phyloP scores from a whole-genome alignment of 2,329 filamentous ascomycete genomes.

The Cercospora citrullina region DNA sequence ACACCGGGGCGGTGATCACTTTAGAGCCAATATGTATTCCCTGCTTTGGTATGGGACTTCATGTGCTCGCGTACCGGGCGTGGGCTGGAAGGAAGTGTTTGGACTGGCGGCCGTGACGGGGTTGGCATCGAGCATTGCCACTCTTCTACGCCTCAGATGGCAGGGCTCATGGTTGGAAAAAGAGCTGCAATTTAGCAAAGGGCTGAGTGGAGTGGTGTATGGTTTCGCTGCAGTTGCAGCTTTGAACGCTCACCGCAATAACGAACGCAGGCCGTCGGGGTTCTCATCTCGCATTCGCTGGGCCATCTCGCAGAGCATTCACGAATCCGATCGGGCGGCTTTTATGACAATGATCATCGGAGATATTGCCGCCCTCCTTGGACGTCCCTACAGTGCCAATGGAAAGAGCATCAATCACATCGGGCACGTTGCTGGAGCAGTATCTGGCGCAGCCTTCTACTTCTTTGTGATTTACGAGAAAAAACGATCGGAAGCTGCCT shows the following conservation, averaged over 20 bases:
- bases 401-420: not conserved
- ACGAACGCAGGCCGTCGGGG: not conserved
- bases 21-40: not conserved
- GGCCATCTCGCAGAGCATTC: not conserved
- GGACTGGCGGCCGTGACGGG: not conserved
- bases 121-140: not conserved
- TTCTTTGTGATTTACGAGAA: not conserved
- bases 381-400: not conserved
- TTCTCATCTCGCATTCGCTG: not conserved
- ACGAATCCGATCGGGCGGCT: not conserved
- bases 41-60: not conserved
- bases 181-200: not conserved
- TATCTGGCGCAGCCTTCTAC: not conserved
- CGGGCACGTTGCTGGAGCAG: not conserved
- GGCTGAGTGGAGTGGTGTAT: not conserved
- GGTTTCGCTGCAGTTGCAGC: not conserved
- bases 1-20: not conserved
- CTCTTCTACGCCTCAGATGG: not conserved
- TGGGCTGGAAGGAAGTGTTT: not conserved
- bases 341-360: not conserved
- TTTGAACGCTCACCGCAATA: not conserved
- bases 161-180: not conserved
- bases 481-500: not conserved
- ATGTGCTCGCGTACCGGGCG: not conserved
- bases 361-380: not conserved